Evolutionary conservation across 1,284 basidiomycete genomes (phyloP).

Genomic region (Takashimella tepidaria): DNA sequence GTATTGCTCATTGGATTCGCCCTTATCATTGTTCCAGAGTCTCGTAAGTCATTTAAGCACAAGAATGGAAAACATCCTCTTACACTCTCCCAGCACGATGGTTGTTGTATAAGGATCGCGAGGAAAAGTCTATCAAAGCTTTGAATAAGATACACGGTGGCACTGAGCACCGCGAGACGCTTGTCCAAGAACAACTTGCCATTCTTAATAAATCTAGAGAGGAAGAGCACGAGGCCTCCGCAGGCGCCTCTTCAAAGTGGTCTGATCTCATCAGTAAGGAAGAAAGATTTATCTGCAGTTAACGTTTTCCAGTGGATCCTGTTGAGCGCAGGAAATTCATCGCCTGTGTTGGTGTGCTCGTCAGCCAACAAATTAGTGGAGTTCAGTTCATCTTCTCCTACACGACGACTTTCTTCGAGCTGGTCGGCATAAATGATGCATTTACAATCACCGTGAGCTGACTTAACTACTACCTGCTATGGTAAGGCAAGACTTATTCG

Average conservation of each 20-base stretch:
- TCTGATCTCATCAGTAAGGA: slow-evolving; percentile 37
- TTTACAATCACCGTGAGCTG: slow-evolving; percentile 49
- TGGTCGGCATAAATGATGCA: slow-evolving; percentile 43
- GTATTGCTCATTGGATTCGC: slow-evolving; percentile 38
- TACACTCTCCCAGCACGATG: slow-evolving; percentile 37
- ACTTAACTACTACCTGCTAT: too few species aligned
- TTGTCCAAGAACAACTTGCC: slow-evolving; percentile 42
- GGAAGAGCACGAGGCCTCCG: slow-evolving; percentile 42
- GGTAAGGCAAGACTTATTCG: too few species aligned
- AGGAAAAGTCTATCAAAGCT: slow-evolving; percentile 45
- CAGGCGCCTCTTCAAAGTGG: slow-evolving; percentile 44
- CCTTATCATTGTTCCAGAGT: slow-evolving; percentile 46
- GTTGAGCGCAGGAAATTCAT: slow-evolving; percentile 44
- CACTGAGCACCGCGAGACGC: slow-evolving; percentile 42
- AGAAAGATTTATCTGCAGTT: background rate
- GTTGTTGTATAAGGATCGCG: slow-evolving; percentile 46
- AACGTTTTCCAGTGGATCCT: slow-evolving; percentile 25
- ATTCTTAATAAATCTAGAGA: slow-evolving; percentile 46
- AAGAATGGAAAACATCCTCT: background rate
- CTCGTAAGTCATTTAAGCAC: slow-evolving; percentile 13
- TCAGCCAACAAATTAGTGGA: slow-evolving; percentile 38
- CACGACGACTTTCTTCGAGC: slow-evolving; percentile 41
- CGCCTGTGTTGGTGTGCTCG: slow-evolving; percentile 48
- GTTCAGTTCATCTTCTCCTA: slow-evolving; percentile 49
- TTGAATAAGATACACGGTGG: slow-evolving; percentile 47